These are phyloP conservation scores for Uronychia binucleata DNA, from an alignment of 73 alveolate genomes.

Conservation along the genomic window DNA sequence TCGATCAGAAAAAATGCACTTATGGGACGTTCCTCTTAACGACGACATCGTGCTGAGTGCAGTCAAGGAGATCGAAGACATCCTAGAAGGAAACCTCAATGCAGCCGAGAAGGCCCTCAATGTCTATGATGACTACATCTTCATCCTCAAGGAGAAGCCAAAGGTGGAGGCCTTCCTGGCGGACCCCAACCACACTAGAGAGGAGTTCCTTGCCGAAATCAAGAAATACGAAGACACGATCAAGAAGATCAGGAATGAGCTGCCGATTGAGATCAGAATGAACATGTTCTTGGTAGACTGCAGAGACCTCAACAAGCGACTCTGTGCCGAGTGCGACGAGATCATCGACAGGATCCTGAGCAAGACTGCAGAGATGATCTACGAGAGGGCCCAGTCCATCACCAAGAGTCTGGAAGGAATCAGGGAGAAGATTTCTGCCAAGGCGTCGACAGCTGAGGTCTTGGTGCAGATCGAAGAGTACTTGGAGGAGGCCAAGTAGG, in stretches of 20 bases:
- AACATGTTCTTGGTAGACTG: constrained; percentile 90
- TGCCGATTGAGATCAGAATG: constrained; percentile 82
- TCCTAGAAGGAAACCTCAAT: constrained; percentile 72
- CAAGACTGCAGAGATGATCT: constrained; percentile 59
- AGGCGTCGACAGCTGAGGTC: constrained; percentile 75
- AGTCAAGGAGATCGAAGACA: constrained; percentile 66
- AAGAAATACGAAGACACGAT: constrained; percentile 59
- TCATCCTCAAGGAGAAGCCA: constrained; percentile 75
- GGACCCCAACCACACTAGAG: constrained; percentile 61
- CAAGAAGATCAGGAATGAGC: constrained; percentile 65
- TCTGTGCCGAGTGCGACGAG: constrained; percentile 74
- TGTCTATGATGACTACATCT: constrained; percentile 82
- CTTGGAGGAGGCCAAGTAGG: constrained; percentile 70
- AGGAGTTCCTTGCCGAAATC: constrained; percentile 68
- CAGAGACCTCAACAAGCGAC: constrained; percentile 72
- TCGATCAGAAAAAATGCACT: constrained; percentile 79
- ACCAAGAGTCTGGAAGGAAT: constrained; percentile 58
- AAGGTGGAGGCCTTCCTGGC: constrained; percentile 74
- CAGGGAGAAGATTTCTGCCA: constrained; percentile 54
- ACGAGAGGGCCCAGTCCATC: constrained; percentile 50
- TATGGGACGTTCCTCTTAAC: constrained; percentile 85
- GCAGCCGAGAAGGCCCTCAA: constrained; percentile 69
- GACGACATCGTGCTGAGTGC: constrained; percentile 86
- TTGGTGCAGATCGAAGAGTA: constrained; percentile 77
- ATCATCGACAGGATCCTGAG: constrained; percentile 55